phyloP scores from a whole-genome alignment of 805 yeast genomes.

The Isabelozyma pseudorhagii region DNA sequence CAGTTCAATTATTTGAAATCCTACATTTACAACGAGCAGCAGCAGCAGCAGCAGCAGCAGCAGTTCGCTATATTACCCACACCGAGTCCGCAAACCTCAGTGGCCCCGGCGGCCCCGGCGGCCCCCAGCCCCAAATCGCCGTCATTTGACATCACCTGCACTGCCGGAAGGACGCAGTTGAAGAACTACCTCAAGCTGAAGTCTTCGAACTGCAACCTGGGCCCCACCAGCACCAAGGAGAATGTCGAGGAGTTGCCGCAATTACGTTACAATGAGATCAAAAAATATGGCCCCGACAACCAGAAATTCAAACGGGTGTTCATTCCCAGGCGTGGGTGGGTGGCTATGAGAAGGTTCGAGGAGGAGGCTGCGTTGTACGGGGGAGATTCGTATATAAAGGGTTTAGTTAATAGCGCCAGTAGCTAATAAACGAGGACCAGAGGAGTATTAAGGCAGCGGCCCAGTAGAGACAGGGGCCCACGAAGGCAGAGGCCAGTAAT shows the following conservation, averaged over 20 bases:
- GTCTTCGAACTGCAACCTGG: background rate
- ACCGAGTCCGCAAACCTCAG: background rate
- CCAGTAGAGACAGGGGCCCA: too few relatives aligned
- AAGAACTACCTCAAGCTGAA: constrained; percentile 13
- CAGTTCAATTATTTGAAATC: constrained; percentile 8
- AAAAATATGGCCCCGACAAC: constrained; percentile 31
- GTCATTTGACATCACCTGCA: constrained; percentile 25
- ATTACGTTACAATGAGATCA: constrained; percentile 3
- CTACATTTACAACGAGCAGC: constrained; percentile 3
- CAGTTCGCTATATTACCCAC: constrained; percentile 7
- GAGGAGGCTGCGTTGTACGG: constrained; percentile 15
- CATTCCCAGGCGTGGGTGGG: constrained; percentile 53
- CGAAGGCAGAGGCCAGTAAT: too few relatives aligned
- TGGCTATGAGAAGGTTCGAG: constrained; percentile 23
- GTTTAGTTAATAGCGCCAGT: too few relatives aligned
- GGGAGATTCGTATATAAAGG: background rate
- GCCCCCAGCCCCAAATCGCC: background rate
- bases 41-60: constrained; percentile 1
- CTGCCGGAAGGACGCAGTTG: constrained; percentile 24
- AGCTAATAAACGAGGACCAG: too few relatives aligned
- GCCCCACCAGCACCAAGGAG: background rate
- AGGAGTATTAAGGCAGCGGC: too few relatives aligned
- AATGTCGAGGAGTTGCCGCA: background rate
- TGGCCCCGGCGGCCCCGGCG: background rate
- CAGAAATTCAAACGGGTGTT: constrained; percentile 42